These are phyloP conservation scores for Phaeophleospora eucalypticola DNA, from an alignment of 2,329 filamentous ascomycete genomes.

Conservation along the genomic window DNA sequence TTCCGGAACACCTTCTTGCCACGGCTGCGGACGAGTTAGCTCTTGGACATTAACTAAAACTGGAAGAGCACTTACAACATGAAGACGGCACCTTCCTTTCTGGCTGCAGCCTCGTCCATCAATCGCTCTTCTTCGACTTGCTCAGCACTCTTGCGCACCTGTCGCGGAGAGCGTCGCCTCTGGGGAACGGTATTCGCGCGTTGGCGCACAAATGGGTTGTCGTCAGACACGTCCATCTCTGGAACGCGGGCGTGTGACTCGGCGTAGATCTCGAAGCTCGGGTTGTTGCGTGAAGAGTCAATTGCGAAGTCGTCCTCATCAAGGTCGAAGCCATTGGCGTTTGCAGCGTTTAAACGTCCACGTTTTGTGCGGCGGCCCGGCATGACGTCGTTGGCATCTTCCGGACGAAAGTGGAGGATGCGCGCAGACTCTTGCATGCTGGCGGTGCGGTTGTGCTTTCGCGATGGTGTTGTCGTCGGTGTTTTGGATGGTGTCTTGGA, in stretches of 20 bases:
- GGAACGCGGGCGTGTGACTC: slow-evolving; percentile 74
- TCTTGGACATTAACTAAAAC: slow-evolving; percentile 9
- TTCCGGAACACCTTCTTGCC: slow-evolving; percentile 75
- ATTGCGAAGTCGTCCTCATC: slow-evolving; percentile 47
- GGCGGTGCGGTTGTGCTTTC: slow-evolving; percentile 49
- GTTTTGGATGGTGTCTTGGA: slow-evolving; percentile 69
- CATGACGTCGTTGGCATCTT: slow-evolving; percentile 56
- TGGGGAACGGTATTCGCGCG: slow-evolving; percentile 12
- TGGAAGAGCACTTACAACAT: slow-evolving; percentile 62
- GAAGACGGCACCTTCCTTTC: slow-evolving; percentile 70
- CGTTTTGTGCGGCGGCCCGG: slow-evolving; percentile 47
- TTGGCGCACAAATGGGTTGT: slow-evolving; percentile 67
- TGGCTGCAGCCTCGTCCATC: slow-evolving; percentile 59
- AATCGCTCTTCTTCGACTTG: slow-evolving; percentile 45
- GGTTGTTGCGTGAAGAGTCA: slow-evolving; percentile 38
- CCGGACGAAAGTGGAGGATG: slow-evolving; percentile 52
- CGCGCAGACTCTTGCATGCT: slow-evolving; percentile 49
- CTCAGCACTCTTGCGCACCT: slow-evolving; percentile 50
- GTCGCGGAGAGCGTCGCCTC: slow-evolving; percentile 5
- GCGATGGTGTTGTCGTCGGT: slow-evolving; percentile 43
- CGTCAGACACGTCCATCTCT: slow-evolving; percentile 58
- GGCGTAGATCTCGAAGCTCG: slow-evolving; percentile 62
- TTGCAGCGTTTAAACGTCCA: neutral
- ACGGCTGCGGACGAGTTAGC: slow-evolving; percentile 52
- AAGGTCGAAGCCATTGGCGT: slow-evolving; percentile 46